Percentiles rank a stretch among this genome's conserved stretches.
Conservation (phyloP, 148 eudicot species). For the Rheum nobile region DNA sequence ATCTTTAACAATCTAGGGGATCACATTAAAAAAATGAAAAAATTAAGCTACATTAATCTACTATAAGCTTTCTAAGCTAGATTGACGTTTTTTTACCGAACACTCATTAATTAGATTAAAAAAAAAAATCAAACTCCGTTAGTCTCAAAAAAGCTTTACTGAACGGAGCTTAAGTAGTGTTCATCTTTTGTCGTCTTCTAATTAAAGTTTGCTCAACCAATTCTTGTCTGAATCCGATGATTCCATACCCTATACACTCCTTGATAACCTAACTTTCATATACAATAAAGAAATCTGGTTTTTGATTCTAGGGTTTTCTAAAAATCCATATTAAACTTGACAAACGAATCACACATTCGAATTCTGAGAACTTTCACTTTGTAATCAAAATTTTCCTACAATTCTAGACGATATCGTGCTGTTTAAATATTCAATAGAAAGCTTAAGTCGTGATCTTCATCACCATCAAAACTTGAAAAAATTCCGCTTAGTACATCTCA, state of each 20-base stretch:
- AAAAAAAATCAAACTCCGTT: too few species aligned
- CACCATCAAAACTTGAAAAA: background rate
- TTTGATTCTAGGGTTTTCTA: background rate
- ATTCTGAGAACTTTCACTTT: background rate
- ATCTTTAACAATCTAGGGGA: too few species aligned
- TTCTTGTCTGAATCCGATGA: background rate
- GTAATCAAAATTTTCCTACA: constrained; percentile 1
- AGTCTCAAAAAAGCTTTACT: too few species aligned
- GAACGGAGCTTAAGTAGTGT: too few species aligned
- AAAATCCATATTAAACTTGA: background rate
- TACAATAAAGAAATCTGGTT: background rate
- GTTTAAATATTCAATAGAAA: constrained; percentile 10
- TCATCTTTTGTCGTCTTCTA: background rate
- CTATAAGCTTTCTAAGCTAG: too few species aligned
- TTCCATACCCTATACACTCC: background rate
- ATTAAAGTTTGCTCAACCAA: background rate
- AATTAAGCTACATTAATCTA: too few species aligned
- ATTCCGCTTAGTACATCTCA: background rate
- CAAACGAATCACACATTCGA: background rate
- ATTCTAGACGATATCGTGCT: background rate
- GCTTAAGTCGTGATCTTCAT: constrained; percentile 11
- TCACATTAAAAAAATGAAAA: too few species aligned
- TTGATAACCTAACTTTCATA: background rate
- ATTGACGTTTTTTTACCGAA: too few species aligned
- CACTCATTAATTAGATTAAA: too few species aligned